Conservation (phyloP, 2,329 filamentous ascomycete species). For the Xylariomycetidae sp. region DNA sequence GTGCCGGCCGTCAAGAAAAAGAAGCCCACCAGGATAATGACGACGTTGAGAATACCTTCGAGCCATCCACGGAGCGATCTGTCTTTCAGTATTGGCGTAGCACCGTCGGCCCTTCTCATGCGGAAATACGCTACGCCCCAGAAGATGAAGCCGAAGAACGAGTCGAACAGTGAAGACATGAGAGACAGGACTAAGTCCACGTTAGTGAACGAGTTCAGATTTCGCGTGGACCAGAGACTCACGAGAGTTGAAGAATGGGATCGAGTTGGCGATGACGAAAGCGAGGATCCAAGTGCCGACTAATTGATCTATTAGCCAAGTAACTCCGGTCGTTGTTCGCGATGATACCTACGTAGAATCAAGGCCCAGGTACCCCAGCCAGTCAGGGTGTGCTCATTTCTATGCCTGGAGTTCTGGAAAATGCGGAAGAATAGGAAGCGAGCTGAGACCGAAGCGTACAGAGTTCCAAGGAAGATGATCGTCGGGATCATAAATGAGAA, state of each 20-base stretch:
- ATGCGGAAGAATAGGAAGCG: conserved; percentile 90
- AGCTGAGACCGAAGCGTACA: conserved; percentile 86
- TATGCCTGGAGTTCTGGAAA: conserved; percentile 75
- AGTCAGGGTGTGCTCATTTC: conserved; percentile 72
- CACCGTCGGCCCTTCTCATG: conserved; percentile 64
- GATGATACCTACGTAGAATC: conserved; percentile 57
- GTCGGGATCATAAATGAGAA: conserved; percentile 97
- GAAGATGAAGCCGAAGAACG: conserved; percentile 94
- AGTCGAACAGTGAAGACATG: conserved; percentile 88
- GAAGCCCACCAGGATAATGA: conserved; percentile 70
- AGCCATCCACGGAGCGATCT: conserved; percentile 49
- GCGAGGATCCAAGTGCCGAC: conserved; percentile 76
- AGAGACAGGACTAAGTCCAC: conserved; percentile 51
- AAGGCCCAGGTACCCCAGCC: conserved; percentile 77
- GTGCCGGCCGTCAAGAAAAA: conserved; percentile 80
- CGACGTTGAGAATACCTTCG: conserved; percentile 62
- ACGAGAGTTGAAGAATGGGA: conserved; percentile 84
- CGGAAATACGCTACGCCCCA: conserved; percentile 80
- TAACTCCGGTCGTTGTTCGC: conserved; percentile 3
- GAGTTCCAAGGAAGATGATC: conserved; percentile 82
- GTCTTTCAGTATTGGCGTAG: conserved; percentile 45
- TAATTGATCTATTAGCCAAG: conserved; percentile 16
- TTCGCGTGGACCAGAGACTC: conserved; percentile 21
- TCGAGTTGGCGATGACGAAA: conserved; percentile 88
- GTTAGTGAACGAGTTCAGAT: conserved; percentile 6